Evolutionary conservation across 345 rosid species (phyloP).

Genomic region (Adansonia digitata): DNA sequence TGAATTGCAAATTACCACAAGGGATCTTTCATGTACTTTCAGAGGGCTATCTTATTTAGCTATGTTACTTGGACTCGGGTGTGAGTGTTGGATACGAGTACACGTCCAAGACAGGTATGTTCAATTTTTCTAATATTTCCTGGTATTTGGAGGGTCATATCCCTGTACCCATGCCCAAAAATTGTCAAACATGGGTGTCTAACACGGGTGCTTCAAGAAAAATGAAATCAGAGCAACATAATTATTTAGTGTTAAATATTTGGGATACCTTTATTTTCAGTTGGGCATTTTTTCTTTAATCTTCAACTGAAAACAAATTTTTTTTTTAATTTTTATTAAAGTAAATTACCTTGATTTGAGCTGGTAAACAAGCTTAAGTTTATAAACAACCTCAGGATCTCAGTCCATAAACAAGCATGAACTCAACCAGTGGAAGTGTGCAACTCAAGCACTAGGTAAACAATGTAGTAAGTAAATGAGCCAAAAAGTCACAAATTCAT

Average conservation of each 20-base stretch:
- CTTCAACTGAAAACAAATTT: not conserved
- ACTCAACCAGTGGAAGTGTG: not conserved
- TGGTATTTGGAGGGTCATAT: too few species aligned
- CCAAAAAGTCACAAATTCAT: not conserved
- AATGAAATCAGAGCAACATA: too few species aligned
- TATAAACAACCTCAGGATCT: not conserved
- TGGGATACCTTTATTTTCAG: not conserved
- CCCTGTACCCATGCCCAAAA: too few species aligned
- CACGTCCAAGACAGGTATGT: too few species aligned
- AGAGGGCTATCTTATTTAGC: too few species aligned
- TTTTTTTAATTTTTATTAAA: not conserved
- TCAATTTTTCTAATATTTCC: too few species aligned
- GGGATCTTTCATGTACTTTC: not conserved
- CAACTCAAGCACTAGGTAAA: not conserved
- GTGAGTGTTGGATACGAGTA: too few species aligned
- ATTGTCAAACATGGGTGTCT: too few species aligned
- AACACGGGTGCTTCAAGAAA: too few species aligned
- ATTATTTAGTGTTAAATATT: not conserved
- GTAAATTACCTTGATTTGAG: not conserved
- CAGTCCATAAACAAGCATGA: not conserved
- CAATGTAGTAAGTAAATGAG: not conserved
- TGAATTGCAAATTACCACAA: not conserved
- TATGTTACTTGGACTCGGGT: too few species aligned
- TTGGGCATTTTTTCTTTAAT: not conserved
- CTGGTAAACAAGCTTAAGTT: not conserved